Evolutionary conservation across 768 basidiomycete genomes (phyloP), one percentile per base, ranked within the genome.

Genomic region (Lenzites betulinus): DNA sequence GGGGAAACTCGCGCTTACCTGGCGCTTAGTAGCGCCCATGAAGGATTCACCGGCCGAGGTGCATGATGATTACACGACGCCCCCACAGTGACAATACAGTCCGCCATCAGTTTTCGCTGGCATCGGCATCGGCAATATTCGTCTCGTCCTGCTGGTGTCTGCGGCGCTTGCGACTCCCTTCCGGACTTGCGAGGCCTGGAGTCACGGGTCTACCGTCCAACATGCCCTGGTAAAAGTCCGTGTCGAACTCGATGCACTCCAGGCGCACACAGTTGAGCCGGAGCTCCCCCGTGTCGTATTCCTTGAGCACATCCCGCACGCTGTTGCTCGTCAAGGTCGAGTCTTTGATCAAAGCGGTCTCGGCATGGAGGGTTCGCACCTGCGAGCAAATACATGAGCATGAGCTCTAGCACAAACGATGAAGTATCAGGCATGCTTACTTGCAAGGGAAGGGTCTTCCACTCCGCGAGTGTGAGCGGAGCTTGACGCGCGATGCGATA

Each of bases 251-350:
- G 25, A 79, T 68, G 61, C 77, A 82, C 51, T 75, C 70, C 36
- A 85, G 69, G 36, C 73, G 73, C 42, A 83, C 78, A 62, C 83
- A 85, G 2, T 81, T 81, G 16, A 79, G 77, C 11, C 60, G 64
- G 20, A 79, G 69, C 47, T 73, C 60, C 11, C 82, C 82, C 9
- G 62, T 58, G 44, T 79, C 72, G 67, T 83, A 84, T 11, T 74
- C 73, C 12, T 66, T 64, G 11, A 66, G 51, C 28, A 83, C 77
- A 26, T 28, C 26, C 28, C 18, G 13, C 28, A 16, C 15, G 15
- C 7, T 18, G 7, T 39, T 18, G 38, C 38, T 18, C 38, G 38
- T 4, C 38, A 13, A 13, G 13, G 6, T 39, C 38, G 38, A 13
- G 38, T 39, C 18, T 18, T 16, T 39, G 23, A 8, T 13, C 23